phyloP scores from a whole-genome alignment of 2,329 filamentous ascomycete genomes.

The Colletotrichum acutatum region DNA sequence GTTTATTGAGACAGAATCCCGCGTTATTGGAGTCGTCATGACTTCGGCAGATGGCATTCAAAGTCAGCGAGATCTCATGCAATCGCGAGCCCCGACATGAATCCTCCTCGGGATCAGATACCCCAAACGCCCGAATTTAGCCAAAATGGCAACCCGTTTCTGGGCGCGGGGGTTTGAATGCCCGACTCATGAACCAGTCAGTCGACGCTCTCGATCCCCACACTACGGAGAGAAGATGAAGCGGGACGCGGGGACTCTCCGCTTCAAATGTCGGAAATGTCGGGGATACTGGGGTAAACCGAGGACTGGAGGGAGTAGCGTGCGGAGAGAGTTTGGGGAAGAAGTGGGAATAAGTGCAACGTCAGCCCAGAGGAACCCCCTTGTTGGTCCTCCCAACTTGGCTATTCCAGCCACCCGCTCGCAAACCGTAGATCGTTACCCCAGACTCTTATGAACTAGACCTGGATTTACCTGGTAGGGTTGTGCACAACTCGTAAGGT shows the following conservation, averaged over 20 bases:
- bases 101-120: conserved; percentile 15
- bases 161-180: conserved; percentile 5
- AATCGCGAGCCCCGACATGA: background rate
- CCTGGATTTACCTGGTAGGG: background rate
- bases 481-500: background rate
- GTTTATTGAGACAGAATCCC: background rate
- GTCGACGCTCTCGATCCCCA: background rate
- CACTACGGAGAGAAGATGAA: conserved; percentile 6
- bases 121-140: conserved; percentile 18
- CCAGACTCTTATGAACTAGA: background rate
- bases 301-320: background rate
- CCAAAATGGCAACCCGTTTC: background rate
- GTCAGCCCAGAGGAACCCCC: conserved; percentile 2
- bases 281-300: background rate
- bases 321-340: conserved; percentile 31
- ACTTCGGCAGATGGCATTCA: background rate
- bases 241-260: background rate
- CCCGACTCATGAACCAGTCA: background rate
- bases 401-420: conserved; percentile 19
- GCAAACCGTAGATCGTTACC: background rate
- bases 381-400: background rate
- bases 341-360: background rate
- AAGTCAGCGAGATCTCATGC: background rate
- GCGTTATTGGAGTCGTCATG: conserved; percentile 1
- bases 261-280: conserved; percentile 4